Base-by-base conservation (phyloP, 2,329 filamentous ascomycete species). In the Fusarium keratoplasticum region DNA sequence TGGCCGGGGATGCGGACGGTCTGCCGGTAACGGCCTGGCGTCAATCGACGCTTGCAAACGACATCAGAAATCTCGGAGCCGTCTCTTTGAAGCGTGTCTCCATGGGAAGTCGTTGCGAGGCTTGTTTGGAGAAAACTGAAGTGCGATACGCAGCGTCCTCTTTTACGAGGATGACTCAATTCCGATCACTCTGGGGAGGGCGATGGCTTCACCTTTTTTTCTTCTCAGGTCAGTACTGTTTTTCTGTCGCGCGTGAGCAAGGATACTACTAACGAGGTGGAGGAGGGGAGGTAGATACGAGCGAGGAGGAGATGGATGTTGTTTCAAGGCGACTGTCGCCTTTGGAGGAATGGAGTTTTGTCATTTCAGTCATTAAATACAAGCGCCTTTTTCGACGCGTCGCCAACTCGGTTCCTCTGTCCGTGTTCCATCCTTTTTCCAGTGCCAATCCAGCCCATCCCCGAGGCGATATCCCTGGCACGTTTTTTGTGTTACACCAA, bases 21-120 rank as follows among this genome's bases (percentile, higher is more conserved):
- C 94, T 94, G 92, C 93, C 93, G 91, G 93, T 89, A 89, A 96
- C 93, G 94, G 93, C 89, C 93, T 92, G 90, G 90, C 93, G 93
- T 93, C 92, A 94, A 83, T 82, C 84, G 87, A 91, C 92, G 93
- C 90, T 88, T 94, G 94, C 93, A 94, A 91, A 88, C 87, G 94
- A 93, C 93, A 96, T 95, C 93, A 96, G 94, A 96, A 95, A 96
- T 89, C 92, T 93, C 93, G 91, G 90, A 84, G 82, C 84, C 63
- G 65, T 54, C 63, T 69, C 68, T 59, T 57, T 9, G 52, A 40
- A 10, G 16, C 65, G 70, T 76, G 84, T 88, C 87, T 91, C 93
- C 94, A 92, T 96, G 94, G 94, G 93, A 93, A 94, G 94, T 91
- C 92, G 89, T 93, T 95, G 94, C 93, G 94, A 93, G 96, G 94